These are phyloP conservation scores for Aspergillus fumigatus DNA, from an alignment of 2,329 filamentous ascomycete genomes.

Conservation along the genomic window DNA sequence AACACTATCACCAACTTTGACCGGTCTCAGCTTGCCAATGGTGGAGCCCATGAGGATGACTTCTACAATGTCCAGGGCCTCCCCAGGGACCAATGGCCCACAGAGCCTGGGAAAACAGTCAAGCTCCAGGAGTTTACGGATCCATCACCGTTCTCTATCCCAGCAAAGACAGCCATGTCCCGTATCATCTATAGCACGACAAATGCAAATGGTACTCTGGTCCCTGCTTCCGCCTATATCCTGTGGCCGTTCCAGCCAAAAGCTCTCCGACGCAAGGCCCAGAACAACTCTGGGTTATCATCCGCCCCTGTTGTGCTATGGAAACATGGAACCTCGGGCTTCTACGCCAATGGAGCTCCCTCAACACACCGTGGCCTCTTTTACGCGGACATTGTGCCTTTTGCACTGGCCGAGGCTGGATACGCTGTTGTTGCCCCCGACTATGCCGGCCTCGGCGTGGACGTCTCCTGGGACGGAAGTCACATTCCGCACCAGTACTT, in stretches of 20 bases:
- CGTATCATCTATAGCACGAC: conserved; percentile 47
- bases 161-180: conserved; percentile 32
- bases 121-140: conserved; percentile 13
- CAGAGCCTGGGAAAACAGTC: conserved; percentile 8
- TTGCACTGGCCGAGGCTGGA: conserved; percentile 38
- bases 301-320: conserved; percentile 35
- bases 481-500: conserved; percentile 41
- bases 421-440: conserved; percentile 45
- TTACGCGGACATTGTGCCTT: conserved; percentile 40
- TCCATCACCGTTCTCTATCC: conserved; percentile 11
- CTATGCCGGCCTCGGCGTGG: conserved; percentile 44
- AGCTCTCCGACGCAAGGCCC: background rate
- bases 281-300: conserved; percentile 6
- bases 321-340: conserved; percentile 45
- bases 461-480: conserved; percentile 27
- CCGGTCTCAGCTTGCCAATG: conserved; percentile 14
- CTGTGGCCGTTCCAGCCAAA: conserved; percentile 45
- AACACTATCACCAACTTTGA: conserved; percentile 14
- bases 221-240: conserved; percentile 49
- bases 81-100: conserved; percentile 10
- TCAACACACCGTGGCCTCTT: conserved; percentile 40
- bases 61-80: conserved; percentile 11
- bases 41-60: conserved; percentile 15
- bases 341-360: conserved; percentile 37
- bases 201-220: conserved; percentile 41